Evolutionary conservation across 805 yeast genomes (phyloP).

Genomic region (Pichia phayaonensis): DNA sequence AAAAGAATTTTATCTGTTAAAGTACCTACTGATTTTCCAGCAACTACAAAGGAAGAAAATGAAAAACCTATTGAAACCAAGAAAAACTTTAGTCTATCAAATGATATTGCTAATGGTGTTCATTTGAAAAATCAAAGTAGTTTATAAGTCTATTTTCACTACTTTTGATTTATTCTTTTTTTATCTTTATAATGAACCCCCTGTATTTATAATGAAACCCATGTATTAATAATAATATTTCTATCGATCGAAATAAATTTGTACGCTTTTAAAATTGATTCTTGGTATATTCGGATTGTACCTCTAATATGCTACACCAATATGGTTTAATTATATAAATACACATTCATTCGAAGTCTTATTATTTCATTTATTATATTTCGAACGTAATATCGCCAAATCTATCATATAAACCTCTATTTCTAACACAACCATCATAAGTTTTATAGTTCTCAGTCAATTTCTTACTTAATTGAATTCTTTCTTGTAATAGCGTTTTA

Average conservation of each 20-base stretch:
- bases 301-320: neutral
- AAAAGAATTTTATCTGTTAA: constrained; percentile 42
- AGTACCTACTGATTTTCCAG: constrained; percentile 10
- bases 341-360: neutral
- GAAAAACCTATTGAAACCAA: neutral
- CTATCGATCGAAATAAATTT: neutral
- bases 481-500: constrained; percentile 42
- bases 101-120: neutral
- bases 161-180: too few species aligned
- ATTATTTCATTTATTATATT: neutral
- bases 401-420: constrained; percentile 73
- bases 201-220: too few species aligned
- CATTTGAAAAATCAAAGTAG: neutral
- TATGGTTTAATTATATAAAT: neutral
- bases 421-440: constrained; percentile 77
- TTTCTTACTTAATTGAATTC: constrained; percentile 42
- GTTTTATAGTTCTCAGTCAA: constrained; percentile 56
- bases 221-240: neutral
- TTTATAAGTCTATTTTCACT: too few species aligned
- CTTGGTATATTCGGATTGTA: neutral
- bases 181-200: too few species aligned
- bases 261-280: neutral
- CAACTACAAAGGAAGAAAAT: neutral
- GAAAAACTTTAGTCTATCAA: neutral
- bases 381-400: constrained; percentile 37